Conservation (phyloP, 805 yeast species). For the Debaryomyces prosopidis region DNA sequence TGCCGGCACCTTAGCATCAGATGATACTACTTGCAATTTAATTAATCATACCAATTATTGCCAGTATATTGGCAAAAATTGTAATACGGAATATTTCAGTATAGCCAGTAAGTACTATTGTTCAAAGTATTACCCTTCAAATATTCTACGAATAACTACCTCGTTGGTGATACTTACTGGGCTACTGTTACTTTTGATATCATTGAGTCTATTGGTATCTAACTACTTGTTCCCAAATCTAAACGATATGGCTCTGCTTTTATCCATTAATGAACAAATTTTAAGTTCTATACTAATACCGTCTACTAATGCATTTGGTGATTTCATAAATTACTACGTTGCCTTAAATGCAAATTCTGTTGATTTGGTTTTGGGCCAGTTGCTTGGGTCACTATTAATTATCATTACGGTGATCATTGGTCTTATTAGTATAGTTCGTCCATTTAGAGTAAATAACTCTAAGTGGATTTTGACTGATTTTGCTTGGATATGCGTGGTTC, state of each 20-base stretch:
- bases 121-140: conserved; percentile 16
- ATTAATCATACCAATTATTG: conserved; percentile 14
- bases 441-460: conserved; percentile 21
- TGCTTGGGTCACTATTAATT: conserved; percentile 35
- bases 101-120: conserved; percentile 33
- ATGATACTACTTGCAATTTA: not conserved
- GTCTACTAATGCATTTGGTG: conserved; percentile 37
- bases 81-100: conserved; percentile 24
- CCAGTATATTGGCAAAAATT: conserved; percentile 13
- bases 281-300: conserved; percentile 37
- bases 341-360: conserved; percentile 26
- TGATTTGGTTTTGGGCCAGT: conserved; percentile 38
- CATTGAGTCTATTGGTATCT: conserved; percentile 35
- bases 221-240: conserved; percentile 33
- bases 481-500: conserved; percentile 26
- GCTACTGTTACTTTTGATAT: conserved; percentile 18
- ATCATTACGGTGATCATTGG: conserved; percentile 37
- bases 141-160: conserved; percentile 5
- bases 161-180: conserved; percentile 13
- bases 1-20: not conserved
- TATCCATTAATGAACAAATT: conserved; percentile 27
- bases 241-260: conserved; percentile 22
- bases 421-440: conserved; percentile 23
- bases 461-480: conserved; percentile 25
- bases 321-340: conserved; percentile 34